These are phyloP conservation scores for Apocynum venetum DNA, from an alignment of 257 asterid genomes.

Conservation along the genomic window DNA sequence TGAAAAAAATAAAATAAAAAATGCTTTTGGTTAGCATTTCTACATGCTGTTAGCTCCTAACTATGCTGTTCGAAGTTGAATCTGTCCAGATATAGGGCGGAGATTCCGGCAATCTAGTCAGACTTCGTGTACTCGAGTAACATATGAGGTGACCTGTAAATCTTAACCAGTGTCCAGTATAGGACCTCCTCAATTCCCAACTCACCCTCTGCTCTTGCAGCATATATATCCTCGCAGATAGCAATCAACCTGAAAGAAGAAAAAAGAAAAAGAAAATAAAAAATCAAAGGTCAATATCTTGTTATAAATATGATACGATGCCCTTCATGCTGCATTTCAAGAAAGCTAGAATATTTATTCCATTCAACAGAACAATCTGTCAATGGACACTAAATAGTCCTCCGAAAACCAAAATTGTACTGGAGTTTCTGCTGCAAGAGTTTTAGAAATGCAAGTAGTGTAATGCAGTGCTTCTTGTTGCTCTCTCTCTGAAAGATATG, in stretches of 20 bases:
- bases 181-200: slow-evolving; percentile 95
- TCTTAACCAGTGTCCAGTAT: slow-evolving; percentile 93
- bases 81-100: background rate
- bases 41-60: slow-evolving; percentile 16
- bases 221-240: slow-evolving; percentile 94
- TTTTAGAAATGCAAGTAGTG: background rate
- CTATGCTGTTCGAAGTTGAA: background rate
- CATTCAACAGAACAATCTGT: too few species aligned
- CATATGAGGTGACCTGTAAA: slow-evolving; percentile 96
- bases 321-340: background rate
- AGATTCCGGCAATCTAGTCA: slow-evolving; percentile 36
- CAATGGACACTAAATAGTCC: too few species aligned
- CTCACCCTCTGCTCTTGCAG: slow-evolving; percentile 99
- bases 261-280: background rate
- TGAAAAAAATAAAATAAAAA: background rate
- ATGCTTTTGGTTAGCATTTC: slow-evolving; percentile 16
- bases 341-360: too few species aligned
- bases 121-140: slow-evolving; percentile 85
- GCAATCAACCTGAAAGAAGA: slow-evolving; percentile 68
- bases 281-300: background rate
- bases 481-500: background rate
- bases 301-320: background rate
- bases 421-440: background rate
- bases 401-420: too few species aligned
- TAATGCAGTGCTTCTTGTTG: background rate